These are phyloP conservation scores for Diaporthe humulicola DNA, from an alignment of 2,329 filamentous ascomycete genomes.

Conservation along the genomic window DNA sequence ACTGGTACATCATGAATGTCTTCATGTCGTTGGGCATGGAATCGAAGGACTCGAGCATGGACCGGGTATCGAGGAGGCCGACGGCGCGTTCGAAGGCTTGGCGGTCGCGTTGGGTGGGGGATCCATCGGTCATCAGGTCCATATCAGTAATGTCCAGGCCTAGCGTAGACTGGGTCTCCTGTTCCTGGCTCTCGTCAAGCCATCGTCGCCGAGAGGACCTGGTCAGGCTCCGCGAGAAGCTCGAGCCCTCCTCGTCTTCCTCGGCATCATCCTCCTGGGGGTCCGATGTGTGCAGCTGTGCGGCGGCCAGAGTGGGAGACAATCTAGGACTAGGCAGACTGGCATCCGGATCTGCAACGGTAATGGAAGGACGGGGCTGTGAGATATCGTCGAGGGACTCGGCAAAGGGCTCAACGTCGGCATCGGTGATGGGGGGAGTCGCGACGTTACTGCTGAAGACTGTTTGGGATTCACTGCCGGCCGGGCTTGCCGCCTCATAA, in stretches of 20 bases:
- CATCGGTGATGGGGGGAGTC: conserved; percentile 82
- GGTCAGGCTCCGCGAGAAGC: conserved; percentile 49
- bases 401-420: conserved; percentile 73
- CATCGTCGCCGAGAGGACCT: conserved; percentile 50
- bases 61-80: conserved; percentile 81
- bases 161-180: conserved; percentile 49
- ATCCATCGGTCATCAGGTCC: conserved; percentile 44
- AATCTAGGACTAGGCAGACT: conserved; percentile 95
- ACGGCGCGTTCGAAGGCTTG: conserved; percentile 52
- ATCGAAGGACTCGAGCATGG: conserved; percentile 91
- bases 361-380: conserved; percentile 71
- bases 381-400: conserved; percentile 62
- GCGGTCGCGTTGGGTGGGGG: conserved; percentile 46
- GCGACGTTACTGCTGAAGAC: conserved; percentile 75
- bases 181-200: conserved; percentile 56
- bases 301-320: conserved; percentile 88
- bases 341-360: conserved; percentile 83
- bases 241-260: conserved; percentile 54
- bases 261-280: conserved; percentile 60
- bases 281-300: conserved; percentile 59
- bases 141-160: conserved; percentile 51
- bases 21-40: conserved; percentile 92
- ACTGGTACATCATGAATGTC: conserved; percentile 96
- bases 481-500: conserved; percentile 65
- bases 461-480: conserved; percentile 68